A percentile compares a stretch with the other conserved stretches of the same genome.
Evolutionary conservation across 2,329 filamentous ascomycete genomes (phyloP).

Genomic region (Helicocarpus griseus): DNA sequence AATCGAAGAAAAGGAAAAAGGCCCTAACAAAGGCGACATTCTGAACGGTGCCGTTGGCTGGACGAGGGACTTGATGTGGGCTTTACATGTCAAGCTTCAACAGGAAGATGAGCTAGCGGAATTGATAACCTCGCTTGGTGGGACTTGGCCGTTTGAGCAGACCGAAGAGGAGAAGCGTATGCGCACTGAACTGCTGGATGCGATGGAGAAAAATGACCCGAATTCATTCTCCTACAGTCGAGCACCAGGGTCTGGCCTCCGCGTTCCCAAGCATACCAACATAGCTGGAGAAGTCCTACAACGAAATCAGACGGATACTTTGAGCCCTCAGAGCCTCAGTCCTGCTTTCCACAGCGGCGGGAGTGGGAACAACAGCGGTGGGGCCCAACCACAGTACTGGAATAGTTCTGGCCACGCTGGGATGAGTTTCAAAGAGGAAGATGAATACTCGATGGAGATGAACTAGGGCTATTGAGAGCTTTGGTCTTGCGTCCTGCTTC

Average conservation of each 20-base stretch:
- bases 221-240: conserved; percentile 76
- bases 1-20: conserved; percentile 95
- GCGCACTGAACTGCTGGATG: conserved; percentile 84
- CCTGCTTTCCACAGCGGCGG: conserved; percentile 62
- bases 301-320: conserved; percentile 26
- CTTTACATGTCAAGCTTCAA: conserved; percentile 78
- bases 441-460: conserved; percentile 80
- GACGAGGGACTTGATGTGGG: conserved; percentile 97
- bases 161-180: conserved; percentile 92
- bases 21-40: conserved; percentile 97
- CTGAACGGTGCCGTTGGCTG: conserved; percentile 94
- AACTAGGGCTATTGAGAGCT: conserved; percentile 16
- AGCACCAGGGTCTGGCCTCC: conserved; percentile 69
- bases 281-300: conserved; percentile 67
- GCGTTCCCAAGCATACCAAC: conserved; percentile 89
- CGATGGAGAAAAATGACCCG: conserved; percentile 69
- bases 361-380: conserved; percentile 47
- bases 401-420: conserved; percentile 42
- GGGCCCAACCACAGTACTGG: conserved; percentile 45
- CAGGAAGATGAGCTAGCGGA: conserved; percentile 81
- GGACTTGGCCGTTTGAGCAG: conserved; percentile 67
- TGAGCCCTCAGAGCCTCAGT: conserved; percentile 56
- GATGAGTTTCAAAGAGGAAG: conserved; percentile 83
- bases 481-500: background rate
- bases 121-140: conserved; percentile 61